Percentiles rank a stretch among this genome's conserved stretches.
Evolutionary conservation across 169 alveolate species (phyloP).

Genomic region (Cryptosporidium viatorum): DNA sequence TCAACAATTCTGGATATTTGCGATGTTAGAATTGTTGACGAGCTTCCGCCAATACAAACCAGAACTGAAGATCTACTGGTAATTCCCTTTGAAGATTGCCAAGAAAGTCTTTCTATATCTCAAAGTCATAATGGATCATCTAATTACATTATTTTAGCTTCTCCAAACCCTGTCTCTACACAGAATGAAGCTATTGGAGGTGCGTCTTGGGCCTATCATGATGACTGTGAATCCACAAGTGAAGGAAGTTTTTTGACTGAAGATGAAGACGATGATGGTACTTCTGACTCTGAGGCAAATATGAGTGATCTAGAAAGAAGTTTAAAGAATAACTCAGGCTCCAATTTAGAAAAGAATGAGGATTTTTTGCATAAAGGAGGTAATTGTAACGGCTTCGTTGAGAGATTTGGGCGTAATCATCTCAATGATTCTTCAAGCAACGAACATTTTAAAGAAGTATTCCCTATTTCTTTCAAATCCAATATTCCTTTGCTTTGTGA

Average conservation of each 20-base stretch:
- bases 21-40: slow-evolving; percentile 53
- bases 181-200: slow-evolving; percentile 3
- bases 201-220: slow-evolving; percentile 13
- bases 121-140: slow-evolving; percentile 5
- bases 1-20: slow-evolving; percentile 50
- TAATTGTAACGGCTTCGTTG: neutral
- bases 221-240: slow-evolving; percentile 72
- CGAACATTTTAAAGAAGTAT: neutral
- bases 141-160: slow-evolving; percentile 24
- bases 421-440: neutral
- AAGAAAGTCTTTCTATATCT: neutral
- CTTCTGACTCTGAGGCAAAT: slow-evolving; percentile 13
- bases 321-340: neutral
- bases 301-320: slow-evolving; percentile 6
- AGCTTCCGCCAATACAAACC: slow-evolving; percentile 49
- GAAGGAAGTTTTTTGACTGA: slow-evolving; percentile 63
- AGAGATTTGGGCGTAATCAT: slow-evolving; percentile 8
- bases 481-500: neutral
- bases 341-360: neutral
- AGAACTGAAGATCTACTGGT: slow-evolving; percentile 19
- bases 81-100: slow-evolving; percentile 43
- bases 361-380: neutral
- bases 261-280: slow-evolving; percentile 14
- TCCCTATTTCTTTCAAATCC: neutral
- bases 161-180: slow-evolving; percentile 15